Base-by-base conservation (phyloP, 495 filamentous ascomycete genomes). In the Haplographium delicatum region DNA sequence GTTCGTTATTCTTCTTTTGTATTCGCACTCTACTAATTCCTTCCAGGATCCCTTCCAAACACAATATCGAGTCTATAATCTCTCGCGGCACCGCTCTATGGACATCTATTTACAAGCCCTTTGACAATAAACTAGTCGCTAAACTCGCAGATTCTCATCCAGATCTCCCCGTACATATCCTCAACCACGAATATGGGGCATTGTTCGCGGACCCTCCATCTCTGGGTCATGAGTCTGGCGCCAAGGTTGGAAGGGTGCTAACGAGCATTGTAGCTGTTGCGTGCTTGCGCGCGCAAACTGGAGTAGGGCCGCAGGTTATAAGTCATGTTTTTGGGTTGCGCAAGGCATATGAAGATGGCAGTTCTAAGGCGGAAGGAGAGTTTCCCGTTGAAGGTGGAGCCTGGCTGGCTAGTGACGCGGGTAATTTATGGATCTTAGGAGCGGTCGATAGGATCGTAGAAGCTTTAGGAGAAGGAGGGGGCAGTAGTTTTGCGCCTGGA, bases 91-190 rank as follows among this genome's bases (percentile, higher is more conserved):
- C 71, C 11, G 60, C 44, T 0, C 72, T 91, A 11, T 91, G 86
- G 86, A 68, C 82, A 48, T 81, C 78, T 13, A 81, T 91, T 47
- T 91, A 91, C 68, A 63, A 69, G 0, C 85, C 85, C 41, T 83
- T 87, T 50, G 80, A 86, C 62, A 68, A 62, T 6, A 89, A 87
- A 64, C 73, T 91, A 3, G 75, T 78, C 43, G 61, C 71, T 4
- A 85, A 81, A 60, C 72, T 91, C 1, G 82, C 79, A 0, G 71
- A 75, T 22, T 77, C 83, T 10, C 86, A 91, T 56, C 84, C 86
- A 1, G 86, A 91, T 58, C 64, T 91, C 15, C 86, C 86, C 0
- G 84, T 89, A n/a, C 75, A 82, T 48, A 89, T 91, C 53, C 67
- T 89, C 26, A 72, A 80, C 39, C 69, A 70, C 49, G 78, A 89